Evolutionary conservation across 805 yeast species (phyloP).

Genomic region (Ogataea wickerhamii): DNA sequence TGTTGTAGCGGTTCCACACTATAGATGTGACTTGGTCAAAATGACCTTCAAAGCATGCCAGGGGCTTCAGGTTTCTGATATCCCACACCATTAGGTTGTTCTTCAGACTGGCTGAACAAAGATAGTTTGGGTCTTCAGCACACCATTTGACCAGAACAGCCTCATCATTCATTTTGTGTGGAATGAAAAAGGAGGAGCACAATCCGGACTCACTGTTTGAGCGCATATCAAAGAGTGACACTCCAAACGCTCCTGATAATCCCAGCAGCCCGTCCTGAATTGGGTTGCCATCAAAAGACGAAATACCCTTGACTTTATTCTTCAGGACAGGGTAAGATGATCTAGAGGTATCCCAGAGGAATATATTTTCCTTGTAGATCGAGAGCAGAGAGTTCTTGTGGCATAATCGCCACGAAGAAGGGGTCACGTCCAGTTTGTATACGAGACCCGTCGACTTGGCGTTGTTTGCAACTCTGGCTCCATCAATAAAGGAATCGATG

Average conservation of each 20-base stretch:
- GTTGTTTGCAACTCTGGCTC: constrained; percentile 27
- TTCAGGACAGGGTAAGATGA: constrained; percentile 57
- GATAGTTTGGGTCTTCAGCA: constrained; percentile 50
- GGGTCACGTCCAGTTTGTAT: constrained; percentile 35
- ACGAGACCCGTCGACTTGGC: constrained; percentile 26
- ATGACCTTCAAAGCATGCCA: constrained; percentile 55
- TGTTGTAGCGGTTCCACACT: constrained; percentile 47
- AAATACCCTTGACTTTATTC: constrained; percentile 47
- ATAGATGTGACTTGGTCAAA: constrained; percentile 50
- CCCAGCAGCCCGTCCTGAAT: constrained; percentile 52
- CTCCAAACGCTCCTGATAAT: constrained; percentile 67
- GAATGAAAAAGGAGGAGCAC: constrained; percentile 40
- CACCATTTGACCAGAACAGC: constrained; percentile 61
- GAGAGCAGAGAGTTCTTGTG: constrained; percentile 51
- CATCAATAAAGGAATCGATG: constrained; percentile 33
- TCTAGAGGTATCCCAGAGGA: constrained; percentile 70
- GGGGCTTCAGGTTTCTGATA: constrained; percentile 53
- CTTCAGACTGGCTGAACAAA: constrained; percentile 62
- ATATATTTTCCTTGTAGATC: constrained; percentile 63
- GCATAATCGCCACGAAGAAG: constrained; percentile 40
- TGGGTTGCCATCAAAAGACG: constrained; percentile 47
- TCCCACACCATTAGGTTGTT: constrained; percentile 67
- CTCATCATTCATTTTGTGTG: constrained; percentile 29
- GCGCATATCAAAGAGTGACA: constrained; percentile 70
- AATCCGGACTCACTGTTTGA: constrained; percentile 31